Evolutionary conservation across 2,329 filamentous ascomycete species (phyloP).

Genomic region (Fusarium sp.): DNA sequence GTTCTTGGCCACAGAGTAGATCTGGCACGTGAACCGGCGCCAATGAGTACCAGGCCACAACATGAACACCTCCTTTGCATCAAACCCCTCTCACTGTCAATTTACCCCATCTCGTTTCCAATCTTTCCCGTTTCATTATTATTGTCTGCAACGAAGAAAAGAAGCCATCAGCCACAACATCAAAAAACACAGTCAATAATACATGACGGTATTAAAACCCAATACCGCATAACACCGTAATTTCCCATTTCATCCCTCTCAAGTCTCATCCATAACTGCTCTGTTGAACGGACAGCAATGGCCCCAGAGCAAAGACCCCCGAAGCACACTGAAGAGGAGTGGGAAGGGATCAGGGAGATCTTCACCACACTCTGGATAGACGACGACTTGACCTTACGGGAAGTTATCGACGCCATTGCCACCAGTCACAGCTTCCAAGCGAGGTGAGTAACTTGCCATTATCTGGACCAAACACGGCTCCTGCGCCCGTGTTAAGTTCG

Average conservation of each 20-base stretch:
- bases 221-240: no score
- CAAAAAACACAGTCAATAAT: no score
- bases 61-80: background rate
- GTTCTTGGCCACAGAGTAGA: background rate
- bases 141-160: no score
- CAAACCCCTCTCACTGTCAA: background rate
- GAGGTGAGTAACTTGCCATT: background rate
- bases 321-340: background rate
- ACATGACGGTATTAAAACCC: no score
- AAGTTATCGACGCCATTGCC: background rate
- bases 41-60: background rate
- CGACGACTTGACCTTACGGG: background rate
- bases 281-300: background rate
- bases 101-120: background rate
- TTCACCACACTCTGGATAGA: background rate
- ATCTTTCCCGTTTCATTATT: background rate
- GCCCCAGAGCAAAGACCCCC: background rate
- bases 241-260: background rate
- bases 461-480: background rate
- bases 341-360: background rate
- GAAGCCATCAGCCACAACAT: no score
- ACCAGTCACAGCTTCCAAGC: background rate
- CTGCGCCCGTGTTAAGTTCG: background rate
- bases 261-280: background rate
- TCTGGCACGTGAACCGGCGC: background rate